Evolutionary conservation across 2,329 filamentous ascomycete species (phyloP), one percentile per base, ranked within the genome.

Genomic region (Aspergillus aculeatinus): DNA sequence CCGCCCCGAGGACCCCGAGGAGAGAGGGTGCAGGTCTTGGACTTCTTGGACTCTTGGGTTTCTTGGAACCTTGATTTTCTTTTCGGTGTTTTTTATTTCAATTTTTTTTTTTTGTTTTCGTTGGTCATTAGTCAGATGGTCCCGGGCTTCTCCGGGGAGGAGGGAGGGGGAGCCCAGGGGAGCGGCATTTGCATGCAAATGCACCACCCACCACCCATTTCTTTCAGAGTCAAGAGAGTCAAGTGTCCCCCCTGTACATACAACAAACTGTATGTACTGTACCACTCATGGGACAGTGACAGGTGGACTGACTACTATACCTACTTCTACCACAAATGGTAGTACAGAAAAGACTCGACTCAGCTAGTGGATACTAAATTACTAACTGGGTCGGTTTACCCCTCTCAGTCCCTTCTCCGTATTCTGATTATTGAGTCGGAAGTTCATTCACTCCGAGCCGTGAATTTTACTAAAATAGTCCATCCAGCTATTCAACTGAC

Each of bases 1-100:
- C 57, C 57, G 57, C 57, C 42, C 57, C 50, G 57, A 54, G 56
- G 56, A 53, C 33, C 33, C n/a, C 48, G 56, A 11, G 33, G 14
- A 35, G 33, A 27, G 33, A 35, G 33, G 33, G 33, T 35, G 33
- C 33, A 16, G 33, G 33, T 35, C 33, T 35, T 35, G 33, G 33
- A 16, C 4, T 19, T 44, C 39, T 44, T 44, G 39, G 39, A 19
- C 14, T 42, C 39, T 42, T 44, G 39, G 39, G 39, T n/a, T 44
- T 44, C 39, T 44, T 44, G 39, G 39, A 19, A 19, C 39, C 6
- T 9, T 9, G 6, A 10, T 19, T 19, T 16, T 12, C 10, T 12
- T 2, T 5, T 33, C 7, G 31, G 31, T 12, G 21, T 21, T 2
- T 14, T 35, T 35, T 35, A 1, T 14, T 35, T 35, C 4, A n/a